Base-by-base conservation (phyloP, 352 stramenopile genomes). In the Phytopythium litorale region DNA sequence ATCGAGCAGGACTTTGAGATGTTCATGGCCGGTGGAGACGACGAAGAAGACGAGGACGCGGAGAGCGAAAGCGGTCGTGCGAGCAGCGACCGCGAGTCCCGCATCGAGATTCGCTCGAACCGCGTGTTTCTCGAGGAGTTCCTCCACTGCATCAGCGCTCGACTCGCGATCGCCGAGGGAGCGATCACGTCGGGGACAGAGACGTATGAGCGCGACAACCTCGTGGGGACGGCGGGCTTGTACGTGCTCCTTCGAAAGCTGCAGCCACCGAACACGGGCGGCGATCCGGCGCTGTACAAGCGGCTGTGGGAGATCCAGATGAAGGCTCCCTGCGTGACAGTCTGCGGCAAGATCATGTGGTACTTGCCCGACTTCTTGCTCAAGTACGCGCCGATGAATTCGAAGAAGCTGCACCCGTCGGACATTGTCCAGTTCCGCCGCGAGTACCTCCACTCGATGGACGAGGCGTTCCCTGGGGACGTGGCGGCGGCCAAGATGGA, bases 1-100 rank as follows among this genome's bases (percentile, higher is more conserved):
- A 90, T 97, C 48, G 86, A 97, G 57, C 88, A 96, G 62, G 84
- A 97, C 53, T 97, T 97, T 72, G 85, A 96, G 66, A 73, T 80
- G 1, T 92, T 92, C 54, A 82, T 76, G 37, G 81, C 70, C 1
- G 76, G 81, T 18, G 82, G 92, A 15, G 42, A 79, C 3, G 73
- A 66, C 1, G 81, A 91, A 1, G 78, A 83, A n/a, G 75, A 86
- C n/a, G 82, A 91, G 12, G 68, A 83, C 38, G 81, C 78, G n/a
- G 79, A 91, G 40, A 77, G 68, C 33, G 72, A 87, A 53, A 75
- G 67, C 64, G 71, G 65, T 13, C 71, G 72, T 43, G 71, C 73
- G 6, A 89, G 82, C 56, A 88, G 79, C 62, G 84, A 86, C 50
- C 72, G 68, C 38, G 82, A 89, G 56, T 89, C 78, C 7, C 78